phyloP scores from a whole-genome alignment of 2,329 filamentous ascomycete species.

The Cordyceps sp. region DNA sequence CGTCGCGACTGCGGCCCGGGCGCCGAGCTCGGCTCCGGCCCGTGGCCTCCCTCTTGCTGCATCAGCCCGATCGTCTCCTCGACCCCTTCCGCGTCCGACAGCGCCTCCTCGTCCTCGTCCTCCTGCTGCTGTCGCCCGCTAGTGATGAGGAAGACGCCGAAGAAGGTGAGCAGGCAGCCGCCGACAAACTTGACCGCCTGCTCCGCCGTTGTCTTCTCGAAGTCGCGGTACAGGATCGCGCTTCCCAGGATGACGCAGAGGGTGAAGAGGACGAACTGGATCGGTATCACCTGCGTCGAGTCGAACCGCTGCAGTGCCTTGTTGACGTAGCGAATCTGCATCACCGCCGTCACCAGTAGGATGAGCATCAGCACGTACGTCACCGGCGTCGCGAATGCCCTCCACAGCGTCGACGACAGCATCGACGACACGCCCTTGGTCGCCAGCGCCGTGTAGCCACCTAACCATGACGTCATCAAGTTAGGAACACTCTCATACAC shows the following conservation, averaged over 20 bases:
- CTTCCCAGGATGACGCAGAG: constrained; percentile 90
- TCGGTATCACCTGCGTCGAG: constrained; percentile 93
- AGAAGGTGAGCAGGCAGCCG: constrained; percentile 82
- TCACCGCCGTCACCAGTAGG: constrained; percentile 68
- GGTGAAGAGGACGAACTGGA: constrained; percentile 94
- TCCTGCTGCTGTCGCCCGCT: constrained; percentile 53
- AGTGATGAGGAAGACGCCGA: constrained; percentile 94
- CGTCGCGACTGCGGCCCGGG: constrained; percentile 23
- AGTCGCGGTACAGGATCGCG: constrained; percentile 85
- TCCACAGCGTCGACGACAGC: constrained; percentile 77
- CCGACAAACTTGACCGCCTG: constrained; percentile 75
- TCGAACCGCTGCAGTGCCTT: constrained; percentile 77
- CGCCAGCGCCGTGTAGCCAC: constrained; percentile 88
- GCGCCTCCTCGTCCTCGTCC: constrained; percentile 35
- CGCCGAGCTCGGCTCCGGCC: no score
- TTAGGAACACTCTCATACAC: no score
- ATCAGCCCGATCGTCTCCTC: constrained; percentile 47
- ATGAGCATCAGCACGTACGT: constrained; percentile 75
- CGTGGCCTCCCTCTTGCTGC: constrained; percentile 23
- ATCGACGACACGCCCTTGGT: constrained; percentile 95
- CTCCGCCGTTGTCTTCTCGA: constrained; percentile 60
- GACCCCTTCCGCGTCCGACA: constrained; percentile 39
- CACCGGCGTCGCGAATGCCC: constrained; percentile 78
- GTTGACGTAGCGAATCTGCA: constrained; percentile 97
- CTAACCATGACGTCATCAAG: no score